These are phyloP conservation scores for Lactarius sanguifluus DNA, from an alignment of 768 basidiomycete species.

Conservation along the genomic window DNA sequence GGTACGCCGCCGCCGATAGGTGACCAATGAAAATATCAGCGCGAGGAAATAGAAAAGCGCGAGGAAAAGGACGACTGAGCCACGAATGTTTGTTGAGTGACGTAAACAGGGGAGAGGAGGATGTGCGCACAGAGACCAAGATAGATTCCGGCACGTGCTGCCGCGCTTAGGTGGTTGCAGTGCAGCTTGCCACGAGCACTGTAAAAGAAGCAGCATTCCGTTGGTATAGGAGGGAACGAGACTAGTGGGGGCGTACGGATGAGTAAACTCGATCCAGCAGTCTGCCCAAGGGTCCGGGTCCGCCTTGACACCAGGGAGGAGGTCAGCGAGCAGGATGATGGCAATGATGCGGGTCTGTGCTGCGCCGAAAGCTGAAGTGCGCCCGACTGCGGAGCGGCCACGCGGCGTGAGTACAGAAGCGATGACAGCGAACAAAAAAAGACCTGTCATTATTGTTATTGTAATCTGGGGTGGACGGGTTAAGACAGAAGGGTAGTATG, in stretches of 20 bases:
- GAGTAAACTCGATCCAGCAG: conserved; percentile 8
- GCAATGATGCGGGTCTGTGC: neutral
- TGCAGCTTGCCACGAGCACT: neutral
- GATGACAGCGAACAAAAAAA: neutral
- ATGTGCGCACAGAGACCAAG: conserved; percentile 3
- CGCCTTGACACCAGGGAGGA: conserved; percentile 5
- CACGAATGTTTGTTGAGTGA: neutral
- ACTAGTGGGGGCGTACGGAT: neutral
- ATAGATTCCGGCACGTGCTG: conserved; percentile 4
- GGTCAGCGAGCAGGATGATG: neutral
- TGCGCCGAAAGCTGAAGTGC: neutral
- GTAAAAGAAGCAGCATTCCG: no score
- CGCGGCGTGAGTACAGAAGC: neutral
- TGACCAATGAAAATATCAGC: neutral
- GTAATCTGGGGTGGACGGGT: no score
- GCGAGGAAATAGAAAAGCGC: neutral
- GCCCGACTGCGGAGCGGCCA: neutral
- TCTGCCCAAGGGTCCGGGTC: neutral
- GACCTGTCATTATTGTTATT: neutral
- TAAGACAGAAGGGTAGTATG: neutral
- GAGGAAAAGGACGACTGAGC: conserved; percentile 6
- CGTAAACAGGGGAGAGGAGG: neutral
- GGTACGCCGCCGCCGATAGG: conserved; percentile 2
- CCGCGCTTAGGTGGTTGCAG: conserved; percentile 5
- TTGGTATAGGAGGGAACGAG: neutral